Evolutionary conservation across 768 basidiomycete species (phyloP), one percentile per base, ranked within the genome.

Genomic region (Crucibulum laeve): DNA sequence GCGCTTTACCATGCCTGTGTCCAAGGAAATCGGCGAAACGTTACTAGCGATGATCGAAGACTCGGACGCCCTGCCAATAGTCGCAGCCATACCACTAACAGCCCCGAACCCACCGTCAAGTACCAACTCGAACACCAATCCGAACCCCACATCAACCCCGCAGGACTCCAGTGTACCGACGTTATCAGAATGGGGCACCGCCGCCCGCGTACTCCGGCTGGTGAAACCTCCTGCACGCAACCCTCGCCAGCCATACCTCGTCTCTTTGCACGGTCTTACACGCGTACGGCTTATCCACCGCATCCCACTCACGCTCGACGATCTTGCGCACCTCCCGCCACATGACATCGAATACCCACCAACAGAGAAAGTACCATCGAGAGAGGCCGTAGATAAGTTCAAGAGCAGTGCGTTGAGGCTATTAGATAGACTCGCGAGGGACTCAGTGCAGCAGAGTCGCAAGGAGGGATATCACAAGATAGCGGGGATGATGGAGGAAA

Each of bases 401-500:
- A 85, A 84, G 56, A 70, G 76, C 14, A 74, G 81, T 7, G 85
- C 88, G 0, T 56, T 81, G 17, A 69, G 77, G 8, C 61, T 91
- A 1, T 69, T 91, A 17, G 85, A 88, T 55, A 70, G 83, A 19
- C 75, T 90, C 5, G 71, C 70, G 4, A 64, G 67, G 25, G 71
- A 76, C 48, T 70, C 74, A 0, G 55, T 67, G 1, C 71, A 74
- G 49, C 70, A 73, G 39, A 60, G 73, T 19, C 70, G 79, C 45
- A 77, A 77, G 45, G 87, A 89, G 25, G 79, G 77, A 5, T 89
- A 82, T 63, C 60, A 71, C 54, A 85, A 82, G 61, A 79, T 88
- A 42, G 71, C 82, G 3, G 67, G 65, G 24, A 84, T 89, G 77
- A 68, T 90, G 7, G 86, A 89, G 46, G 85, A 91, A 26, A 72